Base-by-base conservation (phyloP, 306 rosid species). In the Carpinus fangiana region DNA sequence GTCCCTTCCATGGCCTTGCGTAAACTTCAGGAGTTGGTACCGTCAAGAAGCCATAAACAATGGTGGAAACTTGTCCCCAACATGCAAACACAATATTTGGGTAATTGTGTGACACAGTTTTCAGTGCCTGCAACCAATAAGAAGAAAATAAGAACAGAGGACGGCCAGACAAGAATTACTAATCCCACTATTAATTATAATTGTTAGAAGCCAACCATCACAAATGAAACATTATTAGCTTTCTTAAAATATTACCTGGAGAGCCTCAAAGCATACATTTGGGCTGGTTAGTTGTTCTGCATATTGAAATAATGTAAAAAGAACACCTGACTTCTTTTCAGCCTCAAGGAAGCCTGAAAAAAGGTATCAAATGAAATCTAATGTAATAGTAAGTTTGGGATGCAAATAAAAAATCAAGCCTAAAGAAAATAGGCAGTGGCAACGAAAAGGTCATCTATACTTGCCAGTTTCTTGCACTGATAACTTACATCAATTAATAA, bases 181-280 rank as follows among this genome's bases (percentile, higher is more conserved):
- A 60, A 73, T 64, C 26, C 66, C 56, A 4, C 43, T 72, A 57
- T 54, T 64, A 28, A 54, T 69, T n/a, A 38, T 41, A n/a, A 47
- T 57, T 34, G 34, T 31, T 13, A 55, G 46, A 43, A 76, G 51
- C 52, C 73, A 70, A 16, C 41, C 69, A 82, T 43, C 26, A 77
- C n/a, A 65, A 65, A 65, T 38, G 45, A 48, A 79, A 47, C 59
- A 76, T 20, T 70, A 67, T 18, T 51, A 43, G 51, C 36, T 67
- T 69, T 61, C 67, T 46, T 53, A 31, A 41, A 73, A 60, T 79
- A 76, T 83, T 87, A 92, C 97, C 98, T 93, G 99, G 72, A 95
- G 99, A 66, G 99, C 90, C 89, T 95, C 99, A 59, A 92, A 88
- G 91, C 96, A 90, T 79, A 91, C 82, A 41, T 89, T 79, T 45